Evolutionary conservation across 768 basidiomycete genomes (phyloP).

Genomic region (Leccinum incarnatum): DNA sequence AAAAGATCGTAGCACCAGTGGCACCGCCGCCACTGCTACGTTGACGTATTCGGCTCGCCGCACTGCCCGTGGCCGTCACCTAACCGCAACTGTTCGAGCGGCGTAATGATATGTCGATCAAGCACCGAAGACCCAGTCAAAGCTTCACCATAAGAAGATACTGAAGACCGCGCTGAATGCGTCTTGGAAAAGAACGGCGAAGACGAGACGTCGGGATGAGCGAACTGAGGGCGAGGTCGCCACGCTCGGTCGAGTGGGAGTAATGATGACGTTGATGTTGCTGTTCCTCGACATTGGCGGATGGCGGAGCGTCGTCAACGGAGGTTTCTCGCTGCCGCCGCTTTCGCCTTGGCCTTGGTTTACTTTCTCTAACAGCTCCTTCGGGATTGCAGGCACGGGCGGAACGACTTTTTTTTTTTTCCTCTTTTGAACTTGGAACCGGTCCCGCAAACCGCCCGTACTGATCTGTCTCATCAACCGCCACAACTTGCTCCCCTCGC

Average conservation of each 20-base stretch:
- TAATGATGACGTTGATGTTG: neutral
- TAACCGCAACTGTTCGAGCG: conserved; percentile 46
- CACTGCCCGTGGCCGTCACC: conserved; percentile 23
- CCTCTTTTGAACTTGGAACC: conserved; percentile 23
- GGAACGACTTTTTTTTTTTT: conserved; percentile 35
- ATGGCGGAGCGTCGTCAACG: conserved; percentile 6
- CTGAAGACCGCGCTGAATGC: conserved; percentile 49
- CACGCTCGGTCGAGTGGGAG: conserved; percentile 40
- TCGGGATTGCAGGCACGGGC: too few species aligned
- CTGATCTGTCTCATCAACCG: conserved; percentile 71
- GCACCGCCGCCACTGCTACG: neutral
- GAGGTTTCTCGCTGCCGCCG: conserved; percentile 4
- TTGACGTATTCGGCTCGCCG: neutral
- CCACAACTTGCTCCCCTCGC: conserved; percentile 52
- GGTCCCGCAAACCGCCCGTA: conserved; percentile 59
- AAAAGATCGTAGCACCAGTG: conserved; percentile 11
- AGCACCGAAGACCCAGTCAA: conserved; percentile 34
- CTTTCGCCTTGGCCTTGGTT: conserved; percentile 1
- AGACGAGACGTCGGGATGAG: conserved; percentile 56
- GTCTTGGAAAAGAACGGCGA: conserved; percentile 50
- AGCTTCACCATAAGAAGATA: conserved; percentile 52
- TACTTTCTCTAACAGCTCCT: too few species aligned
- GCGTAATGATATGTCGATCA: conserved; percentile 52
- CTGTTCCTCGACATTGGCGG: conserved; percentile 6
- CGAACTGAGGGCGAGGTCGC: conserved; percentile 59